Conservation (phyloP, 331 rosid species). For the Malus hybrid region DNA sequence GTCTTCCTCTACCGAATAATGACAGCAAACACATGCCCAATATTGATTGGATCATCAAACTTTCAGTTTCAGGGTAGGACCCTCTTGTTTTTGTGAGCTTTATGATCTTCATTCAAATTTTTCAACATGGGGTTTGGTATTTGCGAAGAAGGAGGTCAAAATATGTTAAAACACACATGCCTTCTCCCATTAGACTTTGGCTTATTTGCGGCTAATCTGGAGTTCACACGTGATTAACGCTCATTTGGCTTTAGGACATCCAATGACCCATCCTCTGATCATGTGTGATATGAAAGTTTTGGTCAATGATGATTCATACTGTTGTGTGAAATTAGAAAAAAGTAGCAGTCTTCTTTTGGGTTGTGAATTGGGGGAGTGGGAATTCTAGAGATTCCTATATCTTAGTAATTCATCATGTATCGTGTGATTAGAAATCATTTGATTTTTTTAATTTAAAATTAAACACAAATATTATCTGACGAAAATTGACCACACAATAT, state of each 20-base stretch:
- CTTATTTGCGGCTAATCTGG: not conserved
- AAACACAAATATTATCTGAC: no score
- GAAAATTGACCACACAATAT: no score
- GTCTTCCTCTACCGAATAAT: no score
- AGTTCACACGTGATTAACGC: not conserved
- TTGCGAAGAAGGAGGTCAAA: conserved; percentile 12
- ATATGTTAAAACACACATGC: conserved; percentile 21
- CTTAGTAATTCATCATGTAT: no score
- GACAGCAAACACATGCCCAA: no score
- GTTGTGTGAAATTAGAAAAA: not conserved
- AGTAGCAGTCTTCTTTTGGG: not conserved
- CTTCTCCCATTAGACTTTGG: not conserved
- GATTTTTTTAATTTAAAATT: no score
- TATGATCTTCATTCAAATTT: not conserved
- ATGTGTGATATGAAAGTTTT: not conserved
- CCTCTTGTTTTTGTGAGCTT: no score
- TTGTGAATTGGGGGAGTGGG: no score
- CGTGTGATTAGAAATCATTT: no score
- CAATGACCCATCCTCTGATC: not conserved
- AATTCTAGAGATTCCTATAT: no score
- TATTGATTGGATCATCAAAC: no score
- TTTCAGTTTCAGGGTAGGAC: no score
- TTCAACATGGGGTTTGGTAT: conserved; percentile 40
- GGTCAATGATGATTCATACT: not conserved
- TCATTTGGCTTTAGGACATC: not conserved